Percentiles rank a stretch among this genome's conserved stretches.
Conservation (phyloP, 495 filamentous ascomycete genomes). For the Neurospora sp. region DNA sequence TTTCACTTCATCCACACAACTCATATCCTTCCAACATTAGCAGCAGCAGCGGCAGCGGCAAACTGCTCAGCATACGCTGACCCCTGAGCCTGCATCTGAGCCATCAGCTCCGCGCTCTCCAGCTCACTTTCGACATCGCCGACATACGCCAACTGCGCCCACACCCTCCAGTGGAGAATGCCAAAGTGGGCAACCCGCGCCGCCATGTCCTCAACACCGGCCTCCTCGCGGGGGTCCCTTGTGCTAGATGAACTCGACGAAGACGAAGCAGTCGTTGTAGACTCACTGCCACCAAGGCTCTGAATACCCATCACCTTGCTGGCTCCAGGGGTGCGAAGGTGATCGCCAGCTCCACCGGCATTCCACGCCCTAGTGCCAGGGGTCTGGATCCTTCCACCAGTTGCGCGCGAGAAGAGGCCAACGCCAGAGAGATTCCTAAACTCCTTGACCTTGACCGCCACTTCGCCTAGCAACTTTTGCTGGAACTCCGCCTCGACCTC, state of each 20-base stretch:
- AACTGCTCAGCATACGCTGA: background rate
- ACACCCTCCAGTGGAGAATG: constrained; percentile 79
- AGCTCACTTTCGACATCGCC: constrained; percentile 21
- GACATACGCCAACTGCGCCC: constrained; percentile 61
- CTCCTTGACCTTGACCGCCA: constrained; percentile 37
- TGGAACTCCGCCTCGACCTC: constrained; percentile 32
- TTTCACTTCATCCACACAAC: background rate
- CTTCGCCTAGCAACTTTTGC: constrained; percentile 29
- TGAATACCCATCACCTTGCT: constrained; percentile 13
- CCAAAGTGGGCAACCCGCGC: constrained; percentile 69
- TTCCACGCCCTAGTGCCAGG: constrained; percentile 6
- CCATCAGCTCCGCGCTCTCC: background rate
- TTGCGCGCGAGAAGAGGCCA: constrained; percentile 42
- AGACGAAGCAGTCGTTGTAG: background rate
- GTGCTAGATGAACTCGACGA: constrained; percentile 6
- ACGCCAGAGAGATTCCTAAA: constrained; percentile 40
- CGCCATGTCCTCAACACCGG: constrained; percentile 56
- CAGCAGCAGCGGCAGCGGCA: background rate
- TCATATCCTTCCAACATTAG: background rate
- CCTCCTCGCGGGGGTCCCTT: constrained; percentile 36
- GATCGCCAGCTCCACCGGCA: constrained; percentile 11
- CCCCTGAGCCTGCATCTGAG: background rate
- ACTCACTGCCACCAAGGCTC: background rate
- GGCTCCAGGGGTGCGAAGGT: constrained; percentile 12
- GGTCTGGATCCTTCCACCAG: constrained; percentile 28